These are phyloP conservation scores for Delonix regia DNA, from an alignment of 306 rosid species.

Conservation along the genomic window DNA sequence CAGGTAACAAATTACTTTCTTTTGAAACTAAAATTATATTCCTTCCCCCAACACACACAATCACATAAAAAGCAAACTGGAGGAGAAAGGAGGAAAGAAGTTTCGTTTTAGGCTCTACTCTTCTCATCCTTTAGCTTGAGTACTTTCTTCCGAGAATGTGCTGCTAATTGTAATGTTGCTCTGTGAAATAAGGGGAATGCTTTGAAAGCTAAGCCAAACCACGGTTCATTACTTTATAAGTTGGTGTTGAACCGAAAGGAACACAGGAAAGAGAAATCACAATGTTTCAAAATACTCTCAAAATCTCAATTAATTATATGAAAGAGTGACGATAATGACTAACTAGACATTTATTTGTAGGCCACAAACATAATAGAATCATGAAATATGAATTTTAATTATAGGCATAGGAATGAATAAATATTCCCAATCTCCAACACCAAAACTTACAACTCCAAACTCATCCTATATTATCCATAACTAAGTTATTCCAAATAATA, in stretches of 20 bases:
- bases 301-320: too few relatives aligned
- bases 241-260: not conserved
- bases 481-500: too few relatives aligned
- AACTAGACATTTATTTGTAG: too few relatives aligned
- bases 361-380: too few relatives aligned
- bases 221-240: not conserved
- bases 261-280: not conserved
- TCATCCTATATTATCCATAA: too few relatives aligned
- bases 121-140: constrained; percentile 20
- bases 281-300: not conserved
- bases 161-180: constrained; percentile 6
- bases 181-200: not conserved
- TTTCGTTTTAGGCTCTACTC: constrained; percentile 23
- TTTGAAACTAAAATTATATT: constrained; percentile 8
- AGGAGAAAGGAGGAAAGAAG: not conserved
- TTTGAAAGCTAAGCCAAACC: constrained; percentile 7
- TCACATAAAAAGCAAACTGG: constrained; percentile 8
- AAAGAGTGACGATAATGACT: too few relatives aligned
- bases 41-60: not conserved
- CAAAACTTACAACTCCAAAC: too few relatives aligned
- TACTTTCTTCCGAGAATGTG: constrained; percentile 19
- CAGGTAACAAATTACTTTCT: constrained; percentile 63
- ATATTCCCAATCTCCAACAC: too few relatives aligned
- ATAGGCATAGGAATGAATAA: too few relatives aligned
- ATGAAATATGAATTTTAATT: too few relatives aligned